A percentile compares a stretch with the other conserved stretches of the same genome.
These are phyloP conservation scores for Colletotrichum eleusines DNA, from an alignment of 2,329 filamentous ascomycete genomes.

Conservation along the genomic window DNA sequence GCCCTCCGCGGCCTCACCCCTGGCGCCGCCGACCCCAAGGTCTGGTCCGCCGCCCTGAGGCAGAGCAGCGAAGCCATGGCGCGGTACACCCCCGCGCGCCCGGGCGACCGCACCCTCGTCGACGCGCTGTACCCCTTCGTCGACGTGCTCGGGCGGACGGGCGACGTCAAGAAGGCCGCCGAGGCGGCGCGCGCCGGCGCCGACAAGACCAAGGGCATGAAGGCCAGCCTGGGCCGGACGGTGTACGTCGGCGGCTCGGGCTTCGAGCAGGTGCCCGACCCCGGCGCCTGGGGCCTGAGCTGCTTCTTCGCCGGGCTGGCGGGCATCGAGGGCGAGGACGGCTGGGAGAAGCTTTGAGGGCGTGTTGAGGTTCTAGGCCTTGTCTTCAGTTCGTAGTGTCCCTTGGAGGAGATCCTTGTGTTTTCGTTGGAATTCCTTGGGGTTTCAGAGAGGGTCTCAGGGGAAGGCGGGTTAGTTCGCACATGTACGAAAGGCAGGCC, in stretches of 20 bases:
- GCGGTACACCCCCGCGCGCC: slow-evolving; percentile 89
- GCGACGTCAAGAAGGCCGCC: slow-evolving; percentile 78
- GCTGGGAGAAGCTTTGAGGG: slow-evolving; percentile 50
- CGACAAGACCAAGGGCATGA: slow-evolving; percentile 90
- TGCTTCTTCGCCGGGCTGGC: slow-evolving; percentile 86
- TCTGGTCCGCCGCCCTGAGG: slow-evolving; percentile 75
- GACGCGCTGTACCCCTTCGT: slow-evolving; percentile 93
- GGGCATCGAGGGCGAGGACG: slow-evolving; percentile 59
- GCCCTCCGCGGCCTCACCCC: slow-evolving; percentile 61
- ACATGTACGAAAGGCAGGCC: slow-evolving; percentile 7
- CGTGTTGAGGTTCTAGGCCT: background rate
- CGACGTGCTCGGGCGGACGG: slow-evolving; percentile 73
- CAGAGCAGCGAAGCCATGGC: slow-evolving; percentile 78
- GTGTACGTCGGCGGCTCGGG: slow-evolving; percentile 79
- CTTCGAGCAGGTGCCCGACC: slow-evolving; percentile 65
- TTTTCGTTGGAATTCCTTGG: background rate
- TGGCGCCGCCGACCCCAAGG: slow-evolving; percentile 54
- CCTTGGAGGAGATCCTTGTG: background rate
- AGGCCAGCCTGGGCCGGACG: slow-evolving; percentile 84
- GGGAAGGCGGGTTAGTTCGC: slow-evolving; percentile 5
- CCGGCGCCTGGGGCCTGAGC: slow-evolving; percentile 80
- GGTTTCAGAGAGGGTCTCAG: background rate
- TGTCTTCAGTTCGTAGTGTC: background rate
- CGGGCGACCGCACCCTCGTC: slow-evolving; percentile 89
- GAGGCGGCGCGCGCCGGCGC: slow-evolving; percentile 80